Conservation (phyloP, 176 grass and related monocot genomes). For the Poa pratensis region DNA sequence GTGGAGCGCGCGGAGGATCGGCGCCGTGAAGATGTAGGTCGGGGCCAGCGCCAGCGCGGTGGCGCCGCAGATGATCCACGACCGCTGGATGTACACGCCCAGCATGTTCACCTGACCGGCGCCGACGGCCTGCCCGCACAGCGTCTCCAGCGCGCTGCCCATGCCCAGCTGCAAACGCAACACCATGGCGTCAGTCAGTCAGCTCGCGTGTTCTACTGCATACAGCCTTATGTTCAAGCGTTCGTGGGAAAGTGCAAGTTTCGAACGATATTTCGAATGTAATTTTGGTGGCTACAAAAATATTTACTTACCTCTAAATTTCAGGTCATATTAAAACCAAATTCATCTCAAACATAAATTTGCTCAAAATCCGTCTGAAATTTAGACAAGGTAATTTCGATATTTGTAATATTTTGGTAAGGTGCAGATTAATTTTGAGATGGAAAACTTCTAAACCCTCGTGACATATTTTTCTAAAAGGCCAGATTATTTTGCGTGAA, state of each 20-base stretch:
- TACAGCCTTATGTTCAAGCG: neutral
- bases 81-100: slow-evolving; percentile 66
- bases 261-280: neutral
- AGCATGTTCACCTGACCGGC: slow-evolving; percentile 56
- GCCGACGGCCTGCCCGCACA: slow-evolving; percentile 71
- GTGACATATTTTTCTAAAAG: neutral
- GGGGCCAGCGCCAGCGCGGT: slow-evolving; percentile 42
- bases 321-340: too few species aligned
- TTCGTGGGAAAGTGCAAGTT: slow-evolving; percentile 23
- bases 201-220: neutral
- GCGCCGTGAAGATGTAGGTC: slow-evolving; percentile 50
- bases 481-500: neutral
- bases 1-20: slow-evolving; percentile 48
- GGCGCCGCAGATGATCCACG: slow-evolving; percentile 60
- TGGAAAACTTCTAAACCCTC: neutral
- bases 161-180: slow-evolving; percentile 59
- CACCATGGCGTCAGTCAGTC: neutral
- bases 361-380: neutral
- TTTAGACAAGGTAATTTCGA: neutral
- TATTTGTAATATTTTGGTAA: neutral
- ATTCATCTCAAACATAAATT: neutral
- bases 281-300: too few species aligned
- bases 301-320: too few species aligned
- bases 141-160: slow-evolving; percentile 74
- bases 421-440: neutral